These are phyloP conservation scores for Parachlorella kessleri DNA, from an alignment of 139 green algal genomes.

Conservation along the genomic window DNA sequence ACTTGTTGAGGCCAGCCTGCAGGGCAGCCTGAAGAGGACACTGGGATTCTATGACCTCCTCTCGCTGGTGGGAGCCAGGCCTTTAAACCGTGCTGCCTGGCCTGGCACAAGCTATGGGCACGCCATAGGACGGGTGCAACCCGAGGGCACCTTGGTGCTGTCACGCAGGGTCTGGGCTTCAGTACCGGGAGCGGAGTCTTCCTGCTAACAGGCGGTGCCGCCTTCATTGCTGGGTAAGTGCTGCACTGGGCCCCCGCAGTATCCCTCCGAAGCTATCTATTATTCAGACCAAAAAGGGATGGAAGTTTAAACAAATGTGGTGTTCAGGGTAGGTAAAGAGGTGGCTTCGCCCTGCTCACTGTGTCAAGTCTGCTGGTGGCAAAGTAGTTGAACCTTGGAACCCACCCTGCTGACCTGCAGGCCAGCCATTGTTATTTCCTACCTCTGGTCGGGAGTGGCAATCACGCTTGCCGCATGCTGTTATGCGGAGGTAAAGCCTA, in stretches of 20 bases:
- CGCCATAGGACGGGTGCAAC: too few species aligned
- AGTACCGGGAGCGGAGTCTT: slow-evolving; percentile 27
- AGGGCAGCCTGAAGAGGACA: slow-evolving; percentile 24
- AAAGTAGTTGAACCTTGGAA: too few species aligned
- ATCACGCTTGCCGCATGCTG: slow-evolving; percentile 19
- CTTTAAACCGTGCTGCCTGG: too few species aligned
- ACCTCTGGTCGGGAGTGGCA: slow-evolving; percentile 20
- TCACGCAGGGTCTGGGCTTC: slow-evolving; percentile 40
- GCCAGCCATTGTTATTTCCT: slow-evolving; percentile 28
- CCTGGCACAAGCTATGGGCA: too few species aligned
- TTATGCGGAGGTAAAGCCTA: slow-evolving; percentile 37
- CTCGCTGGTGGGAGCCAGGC: not conserved
- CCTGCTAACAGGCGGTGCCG: slow-evolving; percentile 19
- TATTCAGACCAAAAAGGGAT: not conserved
- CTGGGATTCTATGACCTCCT: slow-evolving; percentile 32
- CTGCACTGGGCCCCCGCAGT: too few species aligned
- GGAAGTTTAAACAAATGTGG: not conserved
- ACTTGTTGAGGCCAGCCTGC: slow-evolving; percentile 35
- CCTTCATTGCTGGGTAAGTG: slow-evolving; percentile 28
- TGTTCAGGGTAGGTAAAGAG: not conserved
- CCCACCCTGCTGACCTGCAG: not conserved
- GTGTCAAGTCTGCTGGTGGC: not conserved
- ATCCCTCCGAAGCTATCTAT: not conserved
- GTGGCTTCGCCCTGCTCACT: not conserved
- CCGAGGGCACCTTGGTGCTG: too few species aligned